Evolutionary conservation across 345 rosid genomes (phyloP), one percentile per base, ranked within the genome.

Genomic region (Citrus australasica): DNA sequence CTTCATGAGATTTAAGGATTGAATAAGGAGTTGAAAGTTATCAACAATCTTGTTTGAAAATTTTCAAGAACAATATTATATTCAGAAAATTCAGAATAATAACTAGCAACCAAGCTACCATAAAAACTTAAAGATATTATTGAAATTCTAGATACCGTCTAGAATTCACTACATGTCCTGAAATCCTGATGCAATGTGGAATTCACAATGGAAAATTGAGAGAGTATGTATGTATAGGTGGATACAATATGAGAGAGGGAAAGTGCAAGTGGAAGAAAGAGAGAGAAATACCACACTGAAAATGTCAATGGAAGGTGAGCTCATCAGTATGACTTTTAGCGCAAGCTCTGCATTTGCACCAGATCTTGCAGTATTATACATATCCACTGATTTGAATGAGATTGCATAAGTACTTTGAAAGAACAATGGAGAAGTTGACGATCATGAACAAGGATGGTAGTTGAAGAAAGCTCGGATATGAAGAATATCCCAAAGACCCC

Each of bases 251-350:
- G 9, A 51, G 37, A 9, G 61, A 59, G 68, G 73, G 25, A 33
- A 40, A 67, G 40, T 33, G 32, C 27, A 56, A 33, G 64, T 0
- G 11, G 21, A 22, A 5, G 73, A 71, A 25, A 67, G 76, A 79
- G 67, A 69, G 78, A 79, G 76, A 82, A 35, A 71, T 73, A 93
- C 99, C 98, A 73, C 75, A 83, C 68, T 62, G 25, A 90, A 80
- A 67, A 96, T 86, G 74, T 87, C 91, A 81, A 82, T 30, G 6
- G 94, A 87, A 64, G 99, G 98, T 51, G 85, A 78, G 82, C 90
- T 88, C 95, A 88, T 87, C 73, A 96, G 87, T 78, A 94, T 80
- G 74, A 89, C 81, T 81, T 83, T 78, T 62, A 96, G 94, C 56
- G 89, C 97, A 82, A 78, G 78, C 82, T 87, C 91, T 40, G 89